These are phyloP conservation scores for Fusarium odoratissimum DNA, from an alignment of 2,329 filamentous ascomycete genomes.

Conservation along the genomic window DNA sequence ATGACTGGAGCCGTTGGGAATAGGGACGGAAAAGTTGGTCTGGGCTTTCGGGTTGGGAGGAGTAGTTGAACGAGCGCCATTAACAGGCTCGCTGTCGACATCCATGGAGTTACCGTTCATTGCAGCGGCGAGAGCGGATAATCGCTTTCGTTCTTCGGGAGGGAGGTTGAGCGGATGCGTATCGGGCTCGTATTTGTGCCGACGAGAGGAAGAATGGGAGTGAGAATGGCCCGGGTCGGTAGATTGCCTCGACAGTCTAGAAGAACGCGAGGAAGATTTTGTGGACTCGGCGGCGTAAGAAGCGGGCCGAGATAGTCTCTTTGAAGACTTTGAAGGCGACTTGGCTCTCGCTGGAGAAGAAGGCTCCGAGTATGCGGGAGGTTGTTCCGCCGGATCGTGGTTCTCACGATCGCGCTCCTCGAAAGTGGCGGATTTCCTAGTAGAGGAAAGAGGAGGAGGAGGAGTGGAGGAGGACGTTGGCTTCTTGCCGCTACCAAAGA, in stretches of 20 bases:
- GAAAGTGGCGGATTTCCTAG: conserved; percentile 56
- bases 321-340: conserved; percentile 49
- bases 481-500: conserved; percentile 61
- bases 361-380: conserved; percentile 49
- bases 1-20: conserved; percentile 60
- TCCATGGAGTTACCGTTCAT: conserved; percentile 79
- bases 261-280: conserved; percentile 54
- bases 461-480: conserved; percentile 37
- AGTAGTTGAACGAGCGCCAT: conserved; percentile 59
- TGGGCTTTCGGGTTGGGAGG: conserved; percentile 57
- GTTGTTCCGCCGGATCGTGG: conserved; percentile 49
- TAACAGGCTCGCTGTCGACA: conserved; percentile 73
- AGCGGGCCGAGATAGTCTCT: conserved; percentile 48
- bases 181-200: conserved; percentile 71
- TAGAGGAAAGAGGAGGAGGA: conserved; percentile 39
- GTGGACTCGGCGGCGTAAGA: conserved; percentile 48
- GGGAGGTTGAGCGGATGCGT: conserved; percentile 91
- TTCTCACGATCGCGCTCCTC: conserved; percentile 49
- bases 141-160: conserved; percentile 85
- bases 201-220: conserved; percentile 58
- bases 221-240: conserved; percentile 58
- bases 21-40: conserved; percentile 63
- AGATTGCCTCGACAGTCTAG: conserved; percentile 61
- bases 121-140: conserved; percentile 72
- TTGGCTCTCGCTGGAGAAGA: conserved; percentile 53